Evolutionary conservation across 2,329 filamentous ascomycete genomes (phyloP).

Genomic region (Lasiodiplodia citricola): DNA sequence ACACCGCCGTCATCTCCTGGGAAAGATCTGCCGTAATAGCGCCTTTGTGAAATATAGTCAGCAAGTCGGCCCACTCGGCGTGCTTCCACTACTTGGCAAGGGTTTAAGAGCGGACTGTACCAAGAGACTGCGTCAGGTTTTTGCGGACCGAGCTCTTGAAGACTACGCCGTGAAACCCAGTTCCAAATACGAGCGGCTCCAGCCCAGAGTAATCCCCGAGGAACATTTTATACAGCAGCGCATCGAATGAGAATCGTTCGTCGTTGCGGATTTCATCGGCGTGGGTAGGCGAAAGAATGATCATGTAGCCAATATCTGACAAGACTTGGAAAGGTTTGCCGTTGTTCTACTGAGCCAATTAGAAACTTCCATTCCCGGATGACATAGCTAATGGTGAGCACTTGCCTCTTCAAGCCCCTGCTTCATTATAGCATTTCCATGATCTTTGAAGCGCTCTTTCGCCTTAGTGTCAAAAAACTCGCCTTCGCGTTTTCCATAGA

Average conservation of each 20-base stretch:
- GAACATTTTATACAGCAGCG: not conserved
- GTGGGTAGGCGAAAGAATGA: not conserved
- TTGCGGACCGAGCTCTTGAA: not conserved
- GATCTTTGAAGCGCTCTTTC: too few species aligned
- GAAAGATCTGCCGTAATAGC: not conserved
- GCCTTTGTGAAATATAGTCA: not conserved
- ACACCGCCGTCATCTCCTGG: not conserved
- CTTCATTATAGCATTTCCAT: too few species aligned
- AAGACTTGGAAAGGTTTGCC: slow-evolving; percentile 5
- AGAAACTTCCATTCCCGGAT: too few species aligned
- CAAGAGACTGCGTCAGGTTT: slow-evolving; percentile 6
- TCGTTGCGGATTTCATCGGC: not conserved
- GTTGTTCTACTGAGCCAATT: not conserved
- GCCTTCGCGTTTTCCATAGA: too few species aligned
- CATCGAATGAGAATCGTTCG: not conserved
- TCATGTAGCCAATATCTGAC: not conserved
- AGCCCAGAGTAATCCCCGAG: not conserved
- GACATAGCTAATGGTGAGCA: too few species aligned
- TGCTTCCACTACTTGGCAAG: too few species aligned
- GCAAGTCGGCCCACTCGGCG: not conserved
- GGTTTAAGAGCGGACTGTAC: not conserved
- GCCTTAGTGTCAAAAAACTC: too few species aligned
- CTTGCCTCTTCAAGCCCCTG: too few species aligned
- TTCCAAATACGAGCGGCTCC: not conserved
- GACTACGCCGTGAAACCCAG: not conserved